Percentiles rank a stretch among this genome's conserved stretches.
Evolutionary conservation across 2,329 filamentous ascomycete species (phyloP).

Genomic region (Tolypocladium inflatum): DNA sequence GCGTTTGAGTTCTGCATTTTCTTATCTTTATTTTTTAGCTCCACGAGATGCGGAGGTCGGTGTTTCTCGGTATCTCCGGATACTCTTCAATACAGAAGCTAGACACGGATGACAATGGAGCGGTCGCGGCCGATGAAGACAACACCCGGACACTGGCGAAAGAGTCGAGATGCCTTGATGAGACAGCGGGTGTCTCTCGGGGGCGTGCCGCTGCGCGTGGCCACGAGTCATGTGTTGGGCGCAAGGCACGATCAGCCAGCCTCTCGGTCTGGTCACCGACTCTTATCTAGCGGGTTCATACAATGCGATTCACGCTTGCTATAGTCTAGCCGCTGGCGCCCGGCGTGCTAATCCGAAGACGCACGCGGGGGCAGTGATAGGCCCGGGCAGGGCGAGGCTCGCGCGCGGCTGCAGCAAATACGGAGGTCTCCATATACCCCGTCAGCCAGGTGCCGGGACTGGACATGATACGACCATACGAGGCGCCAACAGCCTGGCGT

Average conservation of each 20-base stretch:
- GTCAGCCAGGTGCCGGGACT: not conserved
- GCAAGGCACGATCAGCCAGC: not conserved
- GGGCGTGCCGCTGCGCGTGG: not conserved
- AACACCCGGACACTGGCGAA: not conserved
- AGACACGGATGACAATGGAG: not conserved
- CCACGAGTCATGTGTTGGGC: not conserved
- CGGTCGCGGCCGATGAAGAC: not conserved
- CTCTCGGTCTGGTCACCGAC: not conserved
- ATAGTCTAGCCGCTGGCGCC: not conserved
- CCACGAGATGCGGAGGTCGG: not conserved
- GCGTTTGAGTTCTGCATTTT: not conserved
- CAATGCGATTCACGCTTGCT: not conserved
- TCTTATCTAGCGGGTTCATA: not conserved
- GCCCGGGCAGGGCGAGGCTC: not conserved
- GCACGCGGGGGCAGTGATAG: not conserved
- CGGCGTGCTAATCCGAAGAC: not conserved
- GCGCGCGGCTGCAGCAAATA: not conserved
- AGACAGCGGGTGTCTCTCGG: not conserved
- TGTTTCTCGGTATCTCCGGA: not conserved
- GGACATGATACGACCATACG: not conserved
- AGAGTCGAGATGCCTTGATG: not conserved
- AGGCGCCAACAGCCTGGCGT: not conserved
- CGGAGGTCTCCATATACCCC: not conserved
- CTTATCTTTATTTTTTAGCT: not conserved
- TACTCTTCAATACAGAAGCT: not conserved